Evolutionary conservation across 768 basidiomycete genomes (phyloP).

Genomic region (Pleurotus platypus): DNA sequence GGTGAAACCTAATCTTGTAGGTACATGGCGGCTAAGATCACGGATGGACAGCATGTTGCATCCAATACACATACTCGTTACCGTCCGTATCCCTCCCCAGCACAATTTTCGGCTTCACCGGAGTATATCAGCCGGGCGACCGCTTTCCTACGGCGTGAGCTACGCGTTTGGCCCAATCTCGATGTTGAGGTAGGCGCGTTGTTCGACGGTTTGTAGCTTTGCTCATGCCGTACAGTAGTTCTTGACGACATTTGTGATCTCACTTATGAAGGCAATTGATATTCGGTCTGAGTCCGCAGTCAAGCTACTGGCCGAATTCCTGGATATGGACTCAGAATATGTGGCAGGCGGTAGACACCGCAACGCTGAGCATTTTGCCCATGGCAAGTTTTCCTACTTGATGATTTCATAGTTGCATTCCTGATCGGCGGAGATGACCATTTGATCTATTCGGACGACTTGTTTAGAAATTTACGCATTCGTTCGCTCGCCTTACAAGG

Average conservation of each 20-base stretch:
- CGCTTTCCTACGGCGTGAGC: constrained; percentile 77
- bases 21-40: constrained; percentile 9
- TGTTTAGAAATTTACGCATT: constrained; percentile 81
- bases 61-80: constrained; percentile 85
- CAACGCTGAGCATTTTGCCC: constrained; percentile 92
- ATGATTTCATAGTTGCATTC: background rate
- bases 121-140: constrained; percentile 76
- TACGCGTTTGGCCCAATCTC: constrained; percentile 79
- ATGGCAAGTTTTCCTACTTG: constrained; percentile 54
- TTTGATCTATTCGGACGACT: background rate
- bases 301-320: constrained; percentile 80
- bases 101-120: constrained; percentile 75
- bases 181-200: constrained; percentile 69
- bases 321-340: constrained; percentile 72
- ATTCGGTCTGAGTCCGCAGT: constrained; percentile 88
- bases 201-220: constrained; percentile 14
- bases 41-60: constrained; percentile 70
- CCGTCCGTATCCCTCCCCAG: constrained; percentile 84
- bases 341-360: constrained; percentile 50
- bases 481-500: constrained; percentile 84
- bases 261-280: constrained; percentile 90
- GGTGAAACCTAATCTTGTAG: constrained; percentile 16
- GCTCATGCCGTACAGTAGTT: constrained; percentile 46
- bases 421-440: background rate
- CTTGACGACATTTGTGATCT: constrained; percentile 82